Evolutionary conservation across 192 early-diverging fungal species (phyloP).

Genomic region (Gryganskiella cystojenkinii): DNA sequence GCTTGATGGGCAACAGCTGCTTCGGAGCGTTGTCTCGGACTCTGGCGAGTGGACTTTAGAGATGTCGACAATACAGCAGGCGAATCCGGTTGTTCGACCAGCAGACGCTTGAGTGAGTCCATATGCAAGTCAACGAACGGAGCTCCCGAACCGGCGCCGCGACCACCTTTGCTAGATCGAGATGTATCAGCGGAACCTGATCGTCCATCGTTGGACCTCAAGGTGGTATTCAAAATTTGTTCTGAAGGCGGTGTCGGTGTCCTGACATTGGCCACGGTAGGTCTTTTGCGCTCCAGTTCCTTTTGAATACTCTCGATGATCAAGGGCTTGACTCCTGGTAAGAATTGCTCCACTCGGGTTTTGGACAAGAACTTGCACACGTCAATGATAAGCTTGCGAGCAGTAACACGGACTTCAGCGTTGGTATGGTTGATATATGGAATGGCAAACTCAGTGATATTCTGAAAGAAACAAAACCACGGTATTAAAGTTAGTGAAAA

Average conservation of each 20-base stretch:
- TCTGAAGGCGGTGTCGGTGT: not conserved
- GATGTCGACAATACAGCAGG: too few relatives aligned
- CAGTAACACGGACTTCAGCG: slow-evolving; percentile 67
- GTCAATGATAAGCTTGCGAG: slow-evolving; percentile 64
- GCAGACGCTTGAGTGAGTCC: slow-evolving; percentile 40
- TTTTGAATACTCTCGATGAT: slow-evolving; percentile 53
- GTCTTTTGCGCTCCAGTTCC: slow-evolving; percentile 22
- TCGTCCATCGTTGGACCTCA: too few relatives aligned
- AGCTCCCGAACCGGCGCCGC: not conserved
- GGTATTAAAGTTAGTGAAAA: not conserved
- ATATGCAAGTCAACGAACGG: slow-evolving; percentile 36
- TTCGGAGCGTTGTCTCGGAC: slow-evolving; percentile 26
- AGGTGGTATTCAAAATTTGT: too few relatives aligned
- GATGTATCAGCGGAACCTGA: slow-evolving; percentile 7
- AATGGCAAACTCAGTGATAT: slow-evolving; percentile 63
- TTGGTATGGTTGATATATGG: slow-evolving; percentile 70
- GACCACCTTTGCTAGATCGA: slow-evolving; percentile 3
- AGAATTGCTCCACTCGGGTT: slow-evolving; percentile 49
- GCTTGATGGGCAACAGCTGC: slow-evolving; percentile 43
- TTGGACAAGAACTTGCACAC: slow-evolving; percentile 53
- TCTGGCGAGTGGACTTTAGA: slow-evolving; percentile 15
- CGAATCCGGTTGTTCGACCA: slow-evolving; percentile 31
- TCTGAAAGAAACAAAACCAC: slow-evolving; percentile 27
- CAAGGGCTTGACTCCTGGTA: slow-evolving; percentile 47
- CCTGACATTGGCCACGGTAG: not conserved